Evolutionary conservation across 495 filamentous ascomycete species (phyloP).

Genomic region (Aspergillus asperescens): DNA sequence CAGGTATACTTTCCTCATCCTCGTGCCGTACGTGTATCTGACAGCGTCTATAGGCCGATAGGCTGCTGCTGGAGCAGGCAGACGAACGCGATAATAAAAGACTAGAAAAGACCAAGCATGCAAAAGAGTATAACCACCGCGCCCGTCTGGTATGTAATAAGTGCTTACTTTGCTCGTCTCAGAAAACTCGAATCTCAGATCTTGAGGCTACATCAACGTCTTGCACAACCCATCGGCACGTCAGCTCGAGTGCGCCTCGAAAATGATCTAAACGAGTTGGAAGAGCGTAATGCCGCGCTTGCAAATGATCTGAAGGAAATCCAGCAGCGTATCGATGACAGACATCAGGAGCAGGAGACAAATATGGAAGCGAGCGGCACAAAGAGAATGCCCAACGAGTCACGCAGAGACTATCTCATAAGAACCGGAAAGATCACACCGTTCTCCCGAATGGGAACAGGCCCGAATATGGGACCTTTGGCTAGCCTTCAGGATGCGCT

Average conservation of each 20-base stretch:
- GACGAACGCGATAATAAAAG: conserved; percentile 84
- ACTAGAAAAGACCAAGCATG: conserved; percentile 65
- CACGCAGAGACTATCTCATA: conserved; percentile 80
- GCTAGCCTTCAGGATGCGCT: conserved; percentile 66
- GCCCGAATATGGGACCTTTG: conserved; percentile 47
- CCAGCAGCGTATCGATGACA: conserved; percentile 66
- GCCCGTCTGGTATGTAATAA: neutral
- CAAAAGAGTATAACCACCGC: conserved; percentile 46
- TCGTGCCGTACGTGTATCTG: neutral
- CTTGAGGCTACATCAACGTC: conserved; percentile 44
- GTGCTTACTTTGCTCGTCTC: conserved; percentile 13
- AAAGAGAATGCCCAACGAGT: conserved; percentile 68
- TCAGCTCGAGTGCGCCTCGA: conserved; percentile 47
- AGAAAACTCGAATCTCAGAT: conserved; percentile 48
- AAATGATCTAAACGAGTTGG: conserved; percentile 57
- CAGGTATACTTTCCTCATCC: conserved; percentile 31
- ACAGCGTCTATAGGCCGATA: conserved; percentile 55
- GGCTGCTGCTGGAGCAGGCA: conserved; percentile 70
- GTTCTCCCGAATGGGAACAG: conserved; percentile 66
- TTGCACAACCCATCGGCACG: conserved; percentile 43
- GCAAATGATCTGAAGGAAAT: conserved; percentile 73
- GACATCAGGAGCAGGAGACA: conserved; percentile 51
- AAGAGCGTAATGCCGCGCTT: conserved; percentile 54
- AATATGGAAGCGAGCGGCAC: conserved; percentile 39
- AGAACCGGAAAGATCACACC: conserved; percentile 97